These are phyloP conservation scores for Syncephalastrum contaminatum DNA, from an alignment of 371 early-diverging fungal species.

Conservation along the genomic window DNA sequence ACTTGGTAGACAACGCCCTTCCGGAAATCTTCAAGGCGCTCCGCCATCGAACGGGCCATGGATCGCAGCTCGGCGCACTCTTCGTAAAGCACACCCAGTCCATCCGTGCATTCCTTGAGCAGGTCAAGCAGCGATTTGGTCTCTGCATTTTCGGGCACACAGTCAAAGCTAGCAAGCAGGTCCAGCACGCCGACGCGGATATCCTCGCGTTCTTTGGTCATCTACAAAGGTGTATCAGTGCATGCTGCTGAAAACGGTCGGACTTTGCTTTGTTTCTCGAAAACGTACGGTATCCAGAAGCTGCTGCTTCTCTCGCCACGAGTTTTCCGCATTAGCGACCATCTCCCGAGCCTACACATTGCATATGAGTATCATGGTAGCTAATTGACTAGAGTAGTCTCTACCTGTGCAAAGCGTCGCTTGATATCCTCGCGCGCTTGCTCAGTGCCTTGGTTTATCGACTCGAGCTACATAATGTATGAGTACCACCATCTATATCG, in stretches of 20 bases:
- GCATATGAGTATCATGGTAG: neutral
- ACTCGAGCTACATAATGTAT: slow-evolving; percentile 5
- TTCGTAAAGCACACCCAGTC: slow-evolving; percentile 13
- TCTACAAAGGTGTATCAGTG: no score
- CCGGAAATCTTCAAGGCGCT: slow-evolving; percentile 35
- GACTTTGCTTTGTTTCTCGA: neutral
- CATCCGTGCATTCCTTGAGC: slow-evolving; percentile 7
- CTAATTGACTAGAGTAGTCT: neutral
- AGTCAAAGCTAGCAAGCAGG: neutral
- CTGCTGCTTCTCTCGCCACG: slow-evolving; percentile 46
- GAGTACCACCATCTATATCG: neutral
- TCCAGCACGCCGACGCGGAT: neutral
- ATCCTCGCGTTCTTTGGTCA: no score
- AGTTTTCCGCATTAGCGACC: slow-evolving; percentile 51
- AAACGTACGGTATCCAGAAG: slow-evolving; percentile 22
- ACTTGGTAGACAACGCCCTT: slow-evolving; percentile 35
- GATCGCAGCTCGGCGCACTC: slow-evolving; percentile 27
- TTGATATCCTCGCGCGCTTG: slow-evolving; percentile 45
- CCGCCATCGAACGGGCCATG: slow-evolving; percentile 37
- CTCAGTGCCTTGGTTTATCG: slow-evolving; percentile 29
- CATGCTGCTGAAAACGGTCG: no score
- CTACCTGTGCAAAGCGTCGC: slow-evolving; percentile 37
- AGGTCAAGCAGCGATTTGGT: slow-evolving; percentile 6
- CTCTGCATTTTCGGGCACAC: slow-evolving; percentile 4
- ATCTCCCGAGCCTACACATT: slow-evolving; percentile 36